Conservation (phyloP, 345 rosid genomes). For the Limnanthes douglasii region DNA sequence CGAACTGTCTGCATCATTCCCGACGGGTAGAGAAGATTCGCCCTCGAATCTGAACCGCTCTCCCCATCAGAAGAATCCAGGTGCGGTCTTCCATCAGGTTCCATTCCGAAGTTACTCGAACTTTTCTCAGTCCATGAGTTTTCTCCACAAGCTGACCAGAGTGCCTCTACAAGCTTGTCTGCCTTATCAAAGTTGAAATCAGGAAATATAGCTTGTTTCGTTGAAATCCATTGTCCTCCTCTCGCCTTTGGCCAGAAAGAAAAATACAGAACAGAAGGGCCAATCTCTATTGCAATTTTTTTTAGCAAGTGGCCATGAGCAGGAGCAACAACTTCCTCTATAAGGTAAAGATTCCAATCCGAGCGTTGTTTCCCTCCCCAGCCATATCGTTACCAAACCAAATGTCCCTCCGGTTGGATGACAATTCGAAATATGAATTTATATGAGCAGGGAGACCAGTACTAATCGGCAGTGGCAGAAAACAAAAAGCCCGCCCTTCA, state of each 20-base stretch:
- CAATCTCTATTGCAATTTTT: constrained; percentile 64
- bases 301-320: constrained; percentile 88
- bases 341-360: constrained; percentile 85
- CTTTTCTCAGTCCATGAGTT: too few relatives aligned
- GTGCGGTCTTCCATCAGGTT: too few relatives aligned
- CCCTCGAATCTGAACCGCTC: too few relatives aligned
- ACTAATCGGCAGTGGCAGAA: constrained; percentile 74
- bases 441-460: constrained; percentile 90
- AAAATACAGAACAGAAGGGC: constrained; percentile 65
- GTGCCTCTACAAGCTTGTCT: constrained; percentile 59
- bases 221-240: constrained; percentile 88
- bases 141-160: too few relatives aligned
- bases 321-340: constrained; percentile 70
- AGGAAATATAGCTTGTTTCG: constrained; percentile 83
- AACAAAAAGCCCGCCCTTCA: constrained; percentile 93
- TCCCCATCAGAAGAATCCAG: too few relatives aligned
- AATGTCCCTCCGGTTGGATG: constrained; percentile 92
- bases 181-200: constrained; percentile 58
- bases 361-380: constrained; percentile 91
- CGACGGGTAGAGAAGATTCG: too few relatives aligned
- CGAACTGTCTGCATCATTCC: too few relatives aligned
- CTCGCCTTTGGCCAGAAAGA: constrained; percentile 96
- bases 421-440: constrained; percentile 89
- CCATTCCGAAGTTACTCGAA: too few relatives aligned
- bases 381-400: constrained; percentile 99